Evolutionary conservation across 1,284 basidiomycete genomes (phyloP).

Genomic region (Leucoagaricus sp.): DNA sequence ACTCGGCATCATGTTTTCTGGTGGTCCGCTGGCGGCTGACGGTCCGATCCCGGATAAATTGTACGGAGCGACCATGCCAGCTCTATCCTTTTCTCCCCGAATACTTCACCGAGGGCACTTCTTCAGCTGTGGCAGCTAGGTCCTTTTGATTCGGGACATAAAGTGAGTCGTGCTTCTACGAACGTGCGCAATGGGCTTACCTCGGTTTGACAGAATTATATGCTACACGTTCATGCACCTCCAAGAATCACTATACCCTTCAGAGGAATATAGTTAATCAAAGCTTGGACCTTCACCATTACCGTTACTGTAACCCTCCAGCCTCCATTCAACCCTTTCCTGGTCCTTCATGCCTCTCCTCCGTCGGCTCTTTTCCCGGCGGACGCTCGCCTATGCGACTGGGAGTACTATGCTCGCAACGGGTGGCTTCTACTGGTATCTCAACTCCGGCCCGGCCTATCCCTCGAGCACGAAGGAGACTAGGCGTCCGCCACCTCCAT

Average conservation of each 20-base stretch:
- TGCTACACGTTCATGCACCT: not conserved
- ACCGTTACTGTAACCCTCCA: not conserved
- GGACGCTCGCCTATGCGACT: conserved; percentile 51
- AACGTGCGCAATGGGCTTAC: conserved; percentile 6
- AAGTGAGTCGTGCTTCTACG: not conserved
- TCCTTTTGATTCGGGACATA: no score
- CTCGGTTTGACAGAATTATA: not conserved
- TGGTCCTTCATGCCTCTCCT: conserved; percentile 30
- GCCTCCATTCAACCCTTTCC: not conserved
- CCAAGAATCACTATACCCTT: not conserved
- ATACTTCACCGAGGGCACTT: not conserved
- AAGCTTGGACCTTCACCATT: not conserved
- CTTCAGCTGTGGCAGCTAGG: not conserved
- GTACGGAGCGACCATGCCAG: not conserved
- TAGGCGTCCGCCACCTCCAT: conserved; percentile 68
- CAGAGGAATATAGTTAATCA: not conserved
- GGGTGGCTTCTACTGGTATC: conserved; percentile 67
- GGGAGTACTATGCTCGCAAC: conserved; percentile 51
- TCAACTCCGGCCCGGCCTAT: conserved; percentile 70
- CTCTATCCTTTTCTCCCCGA: not conserved
- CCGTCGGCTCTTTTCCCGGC: conserved; percentile 51
- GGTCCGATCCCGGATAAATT: conserved; percentile 2
- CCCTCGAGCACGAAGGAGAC: conserved; percentile 61
- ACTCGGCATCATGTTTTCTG: no score
- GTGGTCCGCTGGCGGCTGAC: no score